Base-by-base conservation (phyloP, 139 green algal genomes). In the Medakamo hakoo region DNA sequence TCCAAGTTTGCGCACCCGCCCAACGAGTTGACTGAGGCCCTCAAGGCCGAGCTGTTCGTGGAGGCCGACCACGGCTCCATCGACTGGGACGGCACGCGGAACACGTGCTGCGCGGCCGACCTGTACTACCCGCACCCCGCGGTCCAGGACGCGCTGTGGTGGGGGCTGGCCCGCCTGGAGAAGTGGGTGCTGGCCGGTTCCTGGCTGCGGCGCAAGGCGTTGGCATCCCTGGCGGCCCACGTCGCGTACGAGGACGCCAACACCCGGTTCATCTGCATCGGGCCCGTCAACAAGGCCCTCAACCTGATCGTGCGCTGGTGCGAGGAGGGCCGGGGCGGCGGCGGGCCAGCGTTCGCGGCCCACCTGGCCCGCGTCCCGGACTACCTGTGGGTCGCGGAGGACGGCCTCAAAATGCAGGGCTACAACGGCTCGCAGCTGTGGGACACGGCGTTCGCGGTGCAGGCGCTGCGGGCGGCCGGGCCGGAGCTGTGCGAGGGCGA, bases 171-270 rank as follows among this genome's bases (percentile, higher is more conserved):
- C 74, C 73, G 89, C 65, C 67, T 73, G 9, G 88, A 91, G 70
- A 63, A n/a, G 2, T n/a, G 71, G 3, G 24, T 93, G 62, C 74
- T 98, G 63, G 63, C 85, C 52, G 76, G 78, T 28, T 86, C 76
- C 18, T 63, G 64, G 30, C 72, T 95, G 62, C 74, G 93, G 21
- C 78, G 79, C 28, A 63, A 31, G 49, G 92, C 92, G 30, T 71
- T 94, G 30, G 62, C 49, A 25, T 78, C 96, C 69, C 79, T 69
- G 62, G 93, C 97, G 84, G 77, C 84, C 70, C 93, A 95, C 77
- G 82, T 98, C 14, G 86, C 95, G 64, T 99, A 98, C 62, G 93
- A 99, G 87, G 93, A 99, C 69, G 87, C 95, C 71, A 97, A 95
- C 83, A 99, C 93, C 3, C 80, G 91, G 2, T 98, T 98, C 70